A percentile compares a stretch with the other conserved stretches of the same genome.
These are phyloP conservation scores for Raphanus sativus DNA, from an alignment of 345 rosid species.

Conservation along the genomic window DNA sequence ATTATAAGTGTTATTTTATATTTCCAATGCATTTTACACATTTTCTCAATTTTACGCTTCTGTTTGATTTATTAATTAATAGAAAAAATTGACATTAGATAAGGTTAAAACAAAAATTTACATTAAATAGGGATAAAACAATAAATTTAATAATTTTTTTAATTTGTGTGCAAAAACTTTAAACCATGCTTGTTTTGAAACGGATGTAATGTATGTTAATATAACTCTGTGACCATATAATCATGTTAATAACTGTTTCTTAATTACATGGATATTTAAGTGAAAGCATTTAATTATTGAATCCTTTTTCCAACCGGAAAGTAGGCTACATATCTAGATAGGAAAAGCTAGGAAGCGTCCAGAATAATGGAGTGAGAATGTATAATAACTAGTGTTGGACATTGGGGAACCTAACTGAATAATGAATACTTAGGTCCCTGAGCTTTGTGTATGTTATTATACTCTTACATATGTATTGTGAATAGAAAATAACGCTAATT, in stretches of 20 bases:
- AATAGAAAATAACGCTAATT: not conserved
- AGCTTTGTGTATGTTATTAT: not conserved
- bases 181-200: too few species aligned
- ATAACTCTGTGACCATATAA: not conserved
- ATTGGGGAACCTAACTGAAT: constrained; percentile 37
- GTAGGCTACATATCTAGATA: constrained; percentile 27
- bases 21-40: too few species aligned
- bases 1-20: too few species aligned
- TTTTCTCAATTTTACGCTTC: too few species aligned
- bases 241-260: not conserved
- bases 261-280: not conserved
- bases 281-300: constrained; percentile 2
- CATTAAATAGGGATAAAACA: too few species aligned
- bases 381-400: constrained; percentile 30
- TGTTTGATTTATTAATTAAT: too few species aligned
- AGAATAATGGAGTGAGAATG: constrained; percentile 27
- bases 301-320: constrained; percentile 20
- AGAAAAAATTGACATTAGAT: too few species aligned
- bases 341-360: constrained; percentile 20
- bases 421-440: constrained; percentile 19
- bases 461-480: not conserved
- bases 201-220: not conserved
- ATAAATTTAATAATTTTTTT: too few species aligned
- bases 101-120: too few species aligned
- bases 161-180: too few species aligned